Evolutionary conservation across 352 stramenopile genomes (phyloP), one percentile per base, ranked within the genome.

Genomic region (Plasmopara viticola): DNA sequence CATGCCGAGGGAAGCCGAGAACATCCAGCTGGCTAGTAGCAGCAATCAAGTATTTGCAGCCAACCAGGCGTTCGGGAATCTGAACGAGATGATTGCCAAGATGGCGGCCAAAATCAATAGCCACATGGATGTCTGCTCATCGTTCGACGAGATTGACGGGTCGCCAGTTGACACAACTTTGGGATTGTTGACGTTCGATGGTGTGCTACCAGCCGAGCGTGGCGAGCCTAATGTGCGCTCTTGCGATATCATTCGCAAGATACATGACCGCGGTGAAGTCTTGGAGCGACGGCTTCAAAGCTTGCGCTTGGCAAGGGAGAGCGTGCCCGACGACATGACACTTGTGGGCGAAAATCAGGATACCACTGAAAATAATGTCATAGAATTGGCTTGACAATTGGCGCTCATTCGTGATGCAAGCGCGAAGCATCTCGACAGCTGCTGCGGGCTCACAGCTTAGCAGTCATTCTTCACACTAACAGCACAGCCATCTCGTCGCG

Each of bases 1-100:
- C 12, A 77, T 0, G 74, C 73, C 64, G 60, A 25, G 80, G 37
- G 79, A 78, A 68, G 54, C 66, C 12, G 56, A 84, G 35, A 90
- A 85, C 48, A 60, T 70, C 1, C 73, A 69, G 46, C 58, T 90
- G 0, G 75, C 70, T 0, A 65, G 80, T 10, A 85, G 79, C 42
- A 70, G 61, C 57, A 88, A 90, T 88, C 61, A 77, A 78, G 63
- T 90, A 90, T 52, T 34, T 87, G 17, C 62, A 87, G 58, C 54
- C 44, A 90, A 90, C 38, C 49, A 60, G 13, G 58, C 51, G 25
- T 49, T 90, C 51, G 69, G 14, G n/a, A n/a, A n/a, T n/a, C 47
- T 90, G 4, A 78, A 88, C 58, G 54, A 69, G 13, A 68, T 58
- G 28, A 46, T 87, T 29, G 67, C 44, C 39, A 53, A 55, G 25